Base-by-base conservation (phyloP, 257 asterid genomes). In the Fraxinus quadrangulata region DNA sequence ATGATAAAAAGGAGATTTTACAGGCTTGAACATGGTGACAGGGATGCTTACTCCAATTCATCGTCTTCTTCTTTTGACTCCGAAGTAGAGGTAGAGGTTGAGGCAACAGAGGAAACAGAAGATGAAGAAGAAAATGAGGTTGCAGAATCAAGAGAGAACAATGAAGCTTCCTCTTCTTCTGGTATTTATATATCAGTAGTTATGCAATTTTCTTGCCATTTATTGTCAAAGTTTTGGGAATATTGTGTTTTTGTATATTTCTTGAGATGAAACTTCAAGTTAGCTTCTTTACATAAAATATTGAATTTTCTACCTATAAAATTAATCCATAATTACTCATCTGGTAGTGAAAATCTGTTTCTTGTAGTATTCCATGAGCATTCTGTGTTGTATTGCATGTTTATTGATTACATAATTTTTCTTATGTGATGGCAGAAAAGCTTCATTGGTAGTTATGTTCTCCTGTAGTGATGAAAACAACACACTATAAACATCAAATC, bases 1-100 rank as follows among this genome's bases (percentile, higher is more conserved):
- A 95, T 95, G 99, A 95, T 93, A 42, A 93, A 95, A 81, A 86
- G 97, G 84, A 80, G 97, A 80, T 93, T 90, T 86, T 91, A 93
- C 83, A 85, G 90, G 92, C 72, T 84, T 77, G 96, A 90, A 30
- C 97, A 93, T 54, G 96, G 92, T 45, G 83, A 83, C 77, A 81
- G 79, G 83, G 98, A 95, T 84, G 94, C 83, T 59, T 90, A 96
- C 2, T 89, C 99, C 7, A 92, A 82, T 28, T 85, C 96, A 17
- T 83, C 89, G 24, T 92, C 98, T 2, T 87, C 96, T 33, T 85
- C 90, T 51, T 16, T 51, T 0, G 97, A 86, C 75, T 91, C 92
- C 16, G 96, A 90, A 76, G 74, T 80, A 67, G 96, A 91, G 80
- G 88, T 85, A 51, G 91, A 84, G 49, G 49, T 40, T 40, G 16